Percentiles rank a stretch among this genome's conserved stretches.
phyloP scores from a whole-genome alignment of 2,329 filamentous ascomycete species.

The Neofusicoccum umdonicola region DNA sequence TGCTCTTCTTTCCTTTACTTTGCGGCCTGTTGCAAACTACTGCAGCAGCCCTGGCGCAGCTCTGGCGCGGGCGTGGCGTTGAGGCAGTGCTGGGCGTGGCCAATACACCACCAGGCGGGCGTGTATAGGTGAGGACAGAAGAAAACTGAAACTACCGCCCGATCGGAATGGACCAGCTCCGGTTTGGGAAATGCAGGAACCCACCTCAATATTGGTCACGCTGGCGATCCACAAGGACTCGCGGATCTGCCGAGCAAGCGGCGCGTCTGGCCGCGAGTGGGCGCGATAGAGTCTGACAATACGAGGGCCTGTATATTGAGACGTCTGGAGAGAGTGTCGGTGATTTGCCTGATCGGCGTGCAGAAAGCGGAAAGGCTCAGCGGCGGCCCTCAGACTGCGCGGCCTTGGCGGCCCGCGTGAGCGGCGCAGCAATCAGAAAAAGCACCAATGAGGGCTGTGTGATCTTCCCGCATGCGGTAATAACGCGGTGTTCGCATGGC shows the following conservation, averaged over 20 bases:
- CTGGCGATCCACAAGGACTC: not conserved
- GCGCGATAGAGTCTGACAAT: not conserved
- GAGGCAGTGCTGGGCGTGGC: too few relatives aligned
- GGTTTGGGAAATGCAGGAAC: not conserved
- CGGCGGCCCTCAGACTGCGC: not conserved
- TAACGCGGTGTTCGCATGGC: not conserved
- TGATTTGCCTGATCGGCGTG: not conserved
- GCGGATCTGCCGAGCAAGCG: not conserved
- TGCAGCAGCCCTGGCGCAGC: constrained; percentile 1
- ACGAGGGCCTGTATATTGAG: not conserved
- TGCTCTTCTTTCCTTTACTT: too few relatives aligned
- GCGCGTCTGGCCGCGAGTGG: not conserved
- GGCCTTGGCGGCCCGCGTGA: not conserved
- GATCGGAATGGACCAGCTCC: not conserved
- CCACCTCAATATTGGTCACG: constrained; percentile 1
- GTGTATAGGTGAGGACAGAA: not conserved
- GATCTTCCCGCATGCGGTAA: not conserved
- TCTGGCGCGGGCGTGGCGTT: not conserved
- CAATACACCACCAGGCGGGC: not conserved
- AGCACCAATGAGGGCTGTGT: not conserved
- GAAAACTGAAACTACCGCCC: not conserved
- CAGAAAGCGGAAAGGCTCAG: not conserved
- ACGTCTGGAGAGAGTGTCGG: not conserved
- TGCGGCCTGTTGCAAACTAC: not conserved
- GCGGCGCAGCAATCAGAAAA: too few relatives aligned